Evolutionary conservation across 2,329 filamentous ascomycete species (phyloP).

Genomic region (Pseudogymnoascus sp.): DNA sequence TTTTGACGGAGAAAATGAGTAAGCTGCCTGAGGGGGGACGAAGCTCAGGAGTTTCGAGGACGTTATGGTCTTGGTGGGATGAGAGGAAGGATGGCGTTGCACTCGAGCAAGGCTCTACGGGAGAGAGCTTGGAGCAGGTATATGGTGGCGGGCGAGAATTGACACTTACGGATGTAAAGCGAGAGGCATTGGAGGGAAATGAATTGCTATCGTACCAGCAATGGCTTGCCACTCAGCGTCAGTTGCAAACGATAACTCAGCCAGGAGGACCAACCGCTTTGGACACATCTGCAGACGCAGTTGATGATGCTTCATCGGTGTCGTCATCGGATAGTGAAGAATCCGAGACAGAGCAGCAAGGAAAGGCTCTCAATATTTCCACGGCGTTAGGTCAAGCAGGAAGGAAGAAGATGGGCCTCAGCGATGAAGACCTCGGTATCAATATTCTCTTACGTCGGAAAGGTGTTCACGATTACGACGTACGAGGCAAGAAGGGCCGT

Average conservation of each 20-base stretch:
- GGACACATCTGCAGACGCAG: slow-evolving; percentile 62
- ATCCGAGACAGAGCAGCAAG: slow-evolving; percentile 82
- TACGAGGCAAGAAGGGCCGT: slow-evolving; percentile 80
- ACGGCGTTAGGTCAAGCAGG: slow-evolving; percentile 75
- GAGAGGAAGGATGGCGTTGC: slow-evolving; percentile 56
- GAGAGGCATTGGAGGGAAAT: slow-evolving; percentile 60
- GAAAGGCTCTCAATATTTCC: slow-evolving; percentile 81
- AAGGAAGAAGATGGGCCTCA: slow-evolving; percentile 76
- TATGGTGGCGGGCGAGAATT: slow-evolving; percentile 55
- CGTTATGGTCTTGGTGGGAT: slow-evolving; percentile 73
- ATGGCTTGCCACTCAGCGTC: slow-evolving; percentile 79
- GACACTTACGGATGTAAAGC: slow-evolving; percentile 50
- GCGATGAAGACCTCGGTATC: slow-evolving; percentile 83
- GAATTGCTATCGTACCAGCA: slow-evolving; percentile 82
- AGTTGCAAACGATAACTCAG: slow-evolving; percentile 74
- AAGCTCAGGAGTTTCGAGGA: slow-evolving; percentile 48
- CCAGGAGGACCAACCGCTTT: slow-evolving; percentile 57
- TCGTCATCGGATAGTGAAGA: slow-evolving; percentile 82
- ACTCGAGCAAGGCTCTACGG: slow-evolving; percentile 43
- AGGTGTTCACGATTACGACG: slow-evolving; percentile 87
- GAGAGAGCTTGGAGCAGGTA: slow-evolving; percentile 56
- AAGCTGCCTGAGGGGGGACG: slow-evolving; percentile 27
- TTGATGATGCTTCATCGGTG: slow-evolving; percentile 78
- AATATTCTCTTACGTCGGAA: slow-evolving; percentile 84
- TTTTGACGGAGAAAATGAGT: slow-evolving; percentile 69